A percentile compares a stretch with the other conserved stretches of the same genome.
Evolutionary conservation across 179 eudicot species (phyloP).

Genomic region (Dionaea muscipula): DNA sequence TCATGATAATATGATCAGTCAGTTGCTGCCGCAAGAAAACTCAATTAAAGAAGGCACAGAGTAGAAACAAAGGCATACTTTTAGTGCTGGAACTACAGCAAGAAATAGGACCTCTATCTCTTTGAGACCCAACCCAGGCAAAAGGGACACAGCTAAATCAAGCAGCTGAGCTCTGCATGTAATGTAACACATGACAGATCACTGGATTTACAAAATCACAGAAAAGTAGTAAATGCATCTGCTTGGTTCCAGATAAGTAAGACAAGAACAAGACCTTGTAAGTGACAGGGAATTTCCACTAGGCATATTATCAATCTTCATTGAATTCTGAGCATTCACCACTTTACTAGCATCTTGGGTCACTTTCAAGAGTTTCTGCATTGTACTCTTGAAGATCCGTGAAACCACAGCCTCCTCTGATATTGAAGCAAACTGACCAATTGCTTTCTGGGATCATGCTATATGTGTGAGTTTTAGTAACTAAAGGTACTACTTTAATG

Average conservation of each 20-base stretch:
- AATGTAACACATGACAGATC: constrained; percentile 6
- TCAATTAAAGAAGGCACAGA: background rate
- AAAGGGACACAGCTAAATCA: constrained; percentile 73
- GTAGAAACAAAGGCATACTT: constrained; percentile 28
- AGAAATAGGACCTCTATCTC: constrained; percentile 50
- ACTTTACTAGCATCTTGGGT: constrained; percentile 38
- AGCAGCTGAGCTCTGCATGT: constrained; percentile 54
- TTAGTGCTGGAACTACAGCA: constrained; percentile 46
- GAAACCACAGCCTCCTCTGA: constrained; percentile 43
- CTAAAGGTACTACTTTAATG: background rate
- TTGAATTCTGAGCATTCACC: constrained; percentile 22
- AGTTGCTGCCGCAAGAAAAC: constrained; percentile 2
- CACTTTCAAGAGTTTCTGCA: constrained; percentile 46
- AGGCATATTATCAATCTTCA: constrained; percentile 55
- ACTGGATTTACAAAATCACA: background rate
- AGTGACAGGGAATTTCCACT: constrained; percentile 34
- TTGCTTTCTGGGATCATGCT: constrained; percentile 39
- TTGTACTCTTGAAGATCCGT: constrained; percentile 31
- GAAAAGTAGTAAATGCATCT: background rate
- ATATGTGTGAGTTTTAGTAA: background rate
- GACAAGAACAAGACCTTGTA: constrained; percentile 26
- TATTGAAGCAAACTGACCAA: constrained; percentile 72
- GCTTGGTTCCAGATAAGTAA: constrained; percentile 1
- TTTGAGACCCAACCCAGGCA: constrained; percentile 59
- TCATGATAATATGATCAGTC: constrained; percentile 7